A percentile compares a stretch with the other conserved stretches of the same genome.
These are phyloP conservation scores for Phialophora verrucosa DNA, from an alignment of 2,329 filamentous ascomycete species.

Conservation along the genomic window DNA sequence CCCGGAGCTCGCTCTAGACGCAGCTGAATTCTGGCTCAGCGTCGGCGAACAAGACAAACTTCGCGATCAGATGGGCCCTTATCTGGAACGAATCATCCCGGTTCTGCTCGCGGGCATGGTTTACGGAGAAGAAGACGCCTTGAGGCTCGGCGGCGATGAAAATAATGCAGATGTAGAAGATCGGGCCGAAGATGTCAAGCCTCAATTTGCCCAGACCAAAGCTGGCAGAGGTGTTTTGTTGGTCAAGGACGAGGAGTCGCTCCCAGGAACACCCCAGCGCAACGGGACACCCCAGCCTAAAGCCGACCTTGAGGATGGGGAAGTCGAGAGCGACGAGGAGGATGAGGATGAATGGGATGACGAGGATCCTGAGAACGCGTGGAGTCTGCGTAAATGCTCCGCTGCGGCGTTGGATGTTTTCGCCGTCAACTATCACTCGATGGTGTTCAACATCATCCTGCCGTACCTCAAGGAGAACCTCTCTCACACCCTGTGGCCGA, in stretches of 20 bases:
- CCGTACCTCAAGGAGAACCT: conserved; percentile 92
- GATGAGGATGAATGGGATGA: conserved; percentile 70
- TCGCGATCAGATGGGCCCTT: conserved; percentile 75
- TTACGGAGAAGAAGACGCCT: conserved; percentile 91
- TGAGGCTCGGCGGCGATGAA: conserved; percentile 79
- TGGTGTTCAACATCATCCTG: conserved; percentile 88
- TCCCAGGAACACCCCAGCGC: conserved; percentile 48
- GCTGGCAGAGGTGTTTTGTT: conserved; percentile 58
- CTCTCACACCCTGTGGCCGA: conserved; percentile 85
- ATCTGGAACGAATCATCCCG: conserved; percentile 83
- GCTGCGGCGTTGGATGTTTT: conserved; percentile 94
- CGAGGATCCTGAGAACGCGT: conserved; percentile 83
- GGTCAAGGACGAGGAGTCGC: conserved; percentile 39
- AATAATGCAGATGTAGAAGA: conserved; percentile 94
- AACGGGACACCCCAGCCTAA: conserved; percentile 63
- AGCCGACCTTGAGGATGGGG: conserved; percentile 83
- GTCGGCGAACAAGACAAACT: conserved; percentile 85
- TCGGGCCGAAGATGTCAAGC: conserved; percentile 86
- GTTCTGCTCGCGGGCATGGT: conserved; percentile 94
- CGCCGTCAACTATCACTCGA: conserved; percentile 83
- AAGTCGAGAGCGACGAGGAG: conserved; percentile 76
- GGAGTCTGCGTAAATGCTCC: conserved; percentile 96
- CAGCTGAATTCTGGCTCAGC: conserved; percentile 96
- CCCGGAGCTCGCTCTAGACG: conserved; percentile 88
- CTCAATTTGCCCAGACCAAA: conserved; percentile 80